Conservation (phyloP, 257 asterid genomes). For the Solanum arcanum region DNA sequence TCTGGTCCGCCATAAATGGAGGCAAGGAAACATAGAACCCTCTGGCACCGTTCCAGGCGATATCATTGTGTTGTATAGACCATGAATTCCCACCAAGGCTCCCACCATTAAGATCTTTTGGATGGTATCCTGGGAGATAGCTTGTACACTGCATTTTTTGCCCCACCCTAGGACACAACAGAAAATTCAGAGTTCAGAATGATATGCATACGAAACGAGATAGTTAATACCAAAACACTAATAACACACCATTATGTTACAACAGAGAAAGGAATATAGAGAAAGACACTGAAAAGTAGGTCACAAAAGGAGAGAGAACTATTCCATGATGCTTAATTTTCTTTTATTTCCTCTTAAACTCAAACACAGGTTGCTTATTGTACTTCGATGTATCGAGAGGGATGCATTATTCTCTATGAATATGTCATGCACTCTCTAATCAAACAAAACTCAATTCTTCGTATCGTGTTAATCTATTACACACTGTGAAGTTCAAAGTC, state of each 20-base stretch:
- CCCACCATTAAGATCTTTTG: conserved; percentile 18
- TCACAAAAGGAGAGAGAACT: neutral
- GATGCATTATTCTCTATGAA: neutral
- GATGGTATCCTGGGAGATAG: conserved; percentile 24
- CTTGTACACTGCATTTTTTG: conserved; percentile 46
- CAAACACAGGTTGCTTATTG: neutral
- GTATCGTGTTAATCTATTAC: neutral
- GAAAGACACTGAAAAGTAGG: neutral
- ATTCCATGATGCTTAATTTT: neutral
- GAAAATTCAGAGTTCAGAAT: neutral
- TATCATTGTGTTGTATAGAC: conserved; percentile 19
- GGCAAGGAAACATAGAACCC: conserved; percentile 16
- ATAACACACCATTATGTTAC: neutral
- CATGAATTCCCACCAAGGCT: conserved; percentile 32
- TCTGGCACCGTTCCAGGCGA: conserved; percentile 20
- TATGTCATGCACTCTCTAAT: neutral
- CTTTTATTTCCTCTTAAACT: neutral
- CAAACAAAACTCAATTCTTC: neutral
- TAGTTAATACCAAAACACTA: neutral
- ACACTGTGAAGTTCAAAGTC: neutral
- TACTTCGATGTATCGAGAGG: neutral
- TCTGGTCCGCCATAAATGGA: conserved; percentile 10
- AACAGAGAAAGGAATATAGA: neutral
- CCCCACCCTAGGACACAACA: neutral
- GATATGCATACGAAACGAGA: neutral